Evolutionary conservation across 1,284 basidiomycete species (phyloP).

Genomic region (Pisolithus thermaeus): DNA sequence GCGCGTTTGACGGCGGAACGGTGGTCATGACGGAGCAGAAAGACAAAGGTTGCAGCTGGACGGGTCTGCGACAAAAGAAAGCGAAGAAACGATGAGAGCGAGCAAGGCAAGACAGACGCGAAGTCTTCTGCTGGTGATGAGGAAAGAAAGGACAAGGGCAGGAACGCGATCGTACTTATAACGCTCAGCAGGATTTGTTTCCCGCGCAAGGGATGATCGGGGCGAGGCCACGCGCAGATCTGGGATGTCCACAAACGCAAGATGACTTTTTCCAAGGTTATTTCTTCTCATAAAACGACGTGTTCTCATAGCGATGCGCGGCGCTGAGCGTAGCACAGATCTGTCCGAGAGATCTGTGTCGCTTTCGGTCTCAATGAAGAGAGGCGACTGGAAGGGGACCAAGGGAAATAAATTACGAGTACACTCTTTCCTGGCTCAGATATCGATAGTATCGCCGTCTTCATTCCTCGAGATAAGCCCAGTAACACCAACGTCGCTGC

Average conservation of each 20-base stretch:
- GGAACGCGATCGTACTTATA: constrained; percentile 11
- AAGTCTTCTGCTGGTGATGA: not conserved
- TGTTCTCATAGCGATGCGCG: constrained; percentile 14
- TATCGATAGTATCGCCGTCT: constrained; percentile 2
- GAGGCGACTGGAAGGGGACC: not conserved
- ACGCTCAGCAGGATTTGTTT: constrained; percentile 12
- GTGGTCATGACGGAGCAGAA: constrained; percentile 25
- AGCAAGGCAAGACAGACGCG: not conserved
- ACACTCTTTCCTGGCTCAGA: constrained; percentile 7
- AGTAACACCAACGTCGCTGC: constrained; percentile 6
- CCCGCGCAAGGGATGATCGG: constrained; percentile 11
- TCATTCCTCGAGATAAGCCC: constrained; percentile 11
- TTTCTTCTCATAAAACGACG: constrained; percentile 8
- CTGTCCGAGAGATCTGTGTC: constrained; percentile 1
- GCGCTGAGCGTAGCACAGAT: constrained; percentile 1
- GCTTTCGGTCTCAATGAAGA: constrained; percentile 11
- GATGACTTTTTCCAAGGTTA: constrained; percentile 9
- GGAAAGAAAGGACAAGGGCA: constrained; percentile 7
- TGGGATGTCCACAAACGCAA: constrained; percentile 3
- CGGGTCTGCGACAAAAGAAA: constrained; percentile 2
- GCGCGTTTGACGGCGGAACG: constrained; percentile 8
- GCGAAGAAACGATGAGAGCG: constrained; percentile 5
- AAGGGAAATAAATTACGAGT: not conserved
- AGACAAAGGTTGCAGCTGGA: not conserved
- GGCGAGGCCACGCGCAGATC: not conserved